These are phyloP conservation scores for Daldinia caldariorum DNA, from an alignment of 495 filamentous ascomycete genomes.

Conservation along the genomic window DNA sequence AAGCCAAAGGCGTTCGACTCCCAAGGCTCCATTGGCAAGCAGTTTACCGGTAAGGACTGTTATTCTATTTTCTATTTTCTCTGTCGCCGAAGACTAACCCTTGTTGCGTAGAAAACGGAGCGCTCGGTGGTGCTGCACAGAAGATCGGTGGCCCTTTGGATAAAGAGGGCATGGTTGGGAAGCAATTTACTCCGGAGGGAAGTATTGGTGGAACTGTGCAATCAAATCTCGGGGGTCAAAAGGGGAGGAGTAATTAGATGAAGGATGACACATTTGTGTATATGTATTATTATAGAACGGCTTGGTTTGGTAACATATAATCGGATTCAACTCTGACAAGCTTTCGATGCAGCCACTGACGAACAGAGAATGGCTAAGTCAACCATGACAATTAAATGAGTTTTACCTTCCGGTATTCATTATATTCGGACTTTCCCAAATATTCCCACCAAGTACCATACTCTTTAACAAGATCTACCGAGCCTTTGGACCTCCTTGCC, in stretches of 20 bases:
- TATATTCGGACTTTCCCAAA: no score
- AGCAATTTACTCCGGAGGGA: constrained; percentile 55
- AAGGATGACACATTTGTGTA: background rate
- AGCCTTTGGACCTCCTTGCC: constrained; percentile 33
- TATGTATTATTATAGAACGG: background rate
- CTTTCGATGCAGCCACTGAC: no score
- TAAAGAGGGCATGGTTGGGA: constrained; percentile 55
- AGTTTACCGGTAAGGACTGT: constrained; percentile 49
- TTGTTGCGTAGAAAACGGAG: constrained; percentile 51
- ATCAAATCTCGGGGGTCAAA: constrained; percentile 53
- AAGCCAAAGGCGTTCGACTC: constrained; percentile 49
- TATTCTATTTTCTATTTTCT: background rate
- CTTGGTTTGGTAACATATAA: background rate
- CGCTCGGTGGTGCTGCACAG: constrained; percentile 57
- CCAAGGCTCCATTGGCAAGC: constrained; percentile 49
- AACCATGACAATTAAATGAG: no score
- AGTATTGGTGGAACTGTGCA: constrained; percentile 57
- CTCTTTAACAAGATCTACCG: background rate
- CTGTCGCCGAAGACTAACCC: constrained; percentile 7
- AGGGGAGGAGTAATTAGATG: constrained; percentile 45
- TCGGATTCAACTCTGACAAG: no score
- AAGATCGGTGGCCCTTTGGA: constrained; percentile 60
- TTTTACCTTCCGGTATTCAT: no score
- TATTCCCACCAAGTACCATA: background rate
- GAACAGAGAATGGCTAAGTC: no score